These are phyloP conservation scores for Malbranchea zuffiana DNA, from an alignment of 2,329 filamentous ascomycete species.

Conservation along the genomic window DNA sequence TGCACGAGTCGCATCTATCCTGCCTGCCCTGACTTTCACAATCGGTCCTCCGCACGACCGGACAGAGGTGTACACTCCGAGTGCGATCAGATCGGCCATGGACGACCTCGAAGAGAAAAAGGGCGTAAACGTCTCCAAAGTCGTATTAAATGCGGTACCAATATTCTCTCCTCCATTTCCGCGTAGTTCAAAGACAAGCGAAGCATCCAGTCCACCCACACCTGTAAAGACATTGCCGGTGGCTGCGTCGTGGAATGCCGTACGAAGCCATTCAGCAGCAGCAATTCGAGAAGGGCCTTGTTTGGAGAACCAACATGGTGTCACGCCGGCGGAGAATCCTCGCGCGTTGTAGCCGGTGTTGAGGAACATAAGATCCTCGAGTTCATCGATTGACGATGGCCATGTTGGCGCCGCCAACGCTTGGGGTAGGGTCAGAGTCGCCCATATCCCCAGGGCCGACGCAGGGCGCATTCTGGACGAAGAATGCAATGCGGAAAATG, in stretches of 20 bases:
- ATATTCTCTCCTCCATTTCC: constrained; percentile 13
- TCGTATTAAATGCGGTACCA: constrained; percentile 11
- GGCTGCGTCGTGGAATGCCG: constrained; percentile 12
- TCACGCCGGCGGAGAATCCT: constrained; percentile 12
- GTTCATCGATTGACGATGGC: constrained; percentile 10
- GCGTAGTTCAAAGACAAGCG: constrained; percentile 11
- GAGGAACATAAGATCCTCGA: constrained; percentile 13
- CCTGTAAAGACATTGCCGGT: constrained; percentile 11
- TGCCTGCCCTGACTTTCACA: constrained; percentile 9
- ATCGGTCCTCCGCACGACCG: constrained; percentile 13
- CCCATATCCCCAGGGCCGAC: constrained; percentile 2
- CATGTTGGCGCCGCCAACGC: constrained; percentile 10
- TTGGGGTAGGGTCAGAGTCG: not conserved
- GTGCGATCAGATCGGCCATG: constrained; percentile 13
- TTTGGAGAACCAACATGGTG: constrained; percentile 11
- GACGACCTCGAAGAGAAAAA: constrained; percentile 11
- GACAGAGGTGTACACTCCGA: constrained; percentile 12
- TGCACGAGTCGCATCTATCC: constrained; percentile 10
- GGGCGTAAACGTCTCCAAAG: constrained; percentile 8
- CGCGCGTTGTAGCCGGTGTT: constrained; percentile 11
- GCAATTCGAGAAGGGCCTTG: constrained; percentile 10
- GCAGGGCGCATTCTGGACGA: constrained; percentile 5
- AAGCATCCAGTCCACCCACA: constrained; percentile 12
- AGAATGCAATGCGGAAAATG: not conserved
- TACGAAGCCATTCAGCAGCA: constrained; percentile 13